Evolutionary conservation across 2,329 filamentous ascomycete species (phyloP).

Genomic region (Purpureocillium takamizusanense): DNA sequence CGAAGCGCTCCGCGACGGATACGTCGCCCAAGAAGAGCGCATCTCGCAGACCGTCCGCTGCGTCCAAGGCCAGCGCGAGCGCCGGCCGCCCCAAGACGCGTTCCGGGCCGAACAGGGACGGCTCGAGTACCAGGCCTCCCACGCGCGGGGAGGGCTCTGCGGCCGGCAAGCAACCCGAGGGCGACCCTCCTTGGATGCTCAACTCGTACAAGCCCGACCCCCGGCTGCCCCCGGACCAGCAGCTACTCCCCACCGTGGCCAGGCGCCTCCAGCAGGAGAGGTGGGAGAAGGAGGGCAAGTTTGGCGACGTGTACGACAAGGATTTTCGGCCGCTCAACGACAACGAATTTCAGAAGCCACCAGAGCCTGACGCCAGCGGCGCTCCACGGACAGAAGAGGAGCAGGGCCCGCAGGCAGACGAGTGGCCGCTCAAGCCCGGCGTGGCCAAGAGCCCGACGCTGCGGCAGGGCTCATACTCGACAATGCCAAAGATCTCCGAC

Average conservation of each 20-base stretch:
- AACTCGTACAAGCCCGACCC: slow-evolving; percentile 95
- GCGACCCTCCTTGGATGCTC: slow-evolving; percentile 91
- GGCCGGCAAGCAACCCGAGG: slow-evolving; percentile 65
- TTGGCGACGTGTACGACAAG: slow-evolving; percentile 76
- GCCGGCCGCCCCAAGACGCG: slow-evolving; percentile 54
- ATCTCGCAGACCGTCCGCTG: slow-evolving; percentile 35
- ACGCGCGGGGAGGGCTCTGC: slow-evolving; percentile 47
- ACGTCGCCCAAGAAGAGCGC: slow-evolving; percentile 44
- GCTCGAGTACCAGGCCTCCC: slow-evolving; percentile 49
- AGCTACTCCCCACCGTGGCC: slow-evolving; percentile 89
- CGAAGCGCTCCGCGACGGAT: slow-evolving; percentile 37
- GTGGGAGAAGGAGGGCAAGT: slow-evolving; percentile 87
- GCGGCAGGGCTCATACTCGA: slow-evolving; percentile 44
- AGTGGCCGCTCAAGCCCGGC: slow-evolving; percentile 51
- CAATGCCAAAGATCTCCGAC: slow-evolving; percentile 49
- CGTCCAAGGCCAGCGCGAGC: slow-evolving; percentile 29
- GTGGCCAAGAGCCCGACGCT: slow-evolving; percentile 36
- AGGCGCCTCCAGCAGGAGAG: slow-evolving; percentile 86
- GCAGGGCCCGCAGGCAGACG: slow-evolving; percentile 19
- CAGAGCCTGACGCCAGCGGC: slow-evolving; percentile 24
- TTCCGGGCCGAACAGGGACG: slow-evolving; percentile 42
- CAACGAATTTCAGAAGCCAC: slow-evolving; percentile 40
- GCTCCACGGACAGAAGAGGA: slow-evolving; percentile 6
- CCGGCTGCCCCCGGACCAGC: slow-evolving; percentile 85
- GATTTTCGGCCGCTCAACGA: slow-evolving; percentile 79